Evolutionary conservation across 148 eudicot genomes (phyloP).

Genomic region (Amaranthus palmeri): DNA sequence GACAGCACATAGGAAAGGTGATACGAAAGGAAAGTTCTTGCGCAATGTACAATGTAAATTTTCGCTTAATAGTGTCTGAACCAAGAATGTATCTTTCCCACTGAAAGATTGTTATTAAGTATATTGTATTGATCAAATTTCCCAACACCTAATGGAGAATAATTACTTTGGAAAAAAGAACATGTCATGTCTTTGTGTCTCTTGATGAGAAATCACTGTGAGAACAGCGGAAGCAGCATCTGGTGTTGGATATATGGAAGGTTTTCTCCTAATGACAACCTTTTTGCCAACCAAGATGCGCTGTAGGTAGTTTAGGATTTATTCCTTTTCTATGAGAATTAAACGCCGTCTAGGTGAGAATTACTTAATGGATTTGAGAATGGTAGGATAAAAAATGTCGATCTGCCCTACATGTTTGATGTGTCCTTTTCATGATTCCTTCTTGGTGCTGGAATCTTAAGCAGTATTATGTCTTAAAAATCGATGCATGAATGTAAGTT

Average conservation of each 20-base stretch:
- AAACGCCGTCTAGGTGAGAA: no score
- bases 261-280: conserved; percentile 15
- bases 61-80: no score
- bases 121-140: not conserved
- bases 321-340: conserved; percentile 13
- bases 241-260: conserved; percentile 21
- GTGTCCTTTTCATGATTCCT: conserved; percentile 26
- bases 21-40: no score
- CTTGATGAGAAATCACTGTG: conserved; percentile 5
- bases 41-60: no score
- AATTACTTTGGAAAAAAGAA: conserved; percentile 19
- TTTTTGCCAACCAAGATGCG: conserved; percentile 28
- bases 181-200: conserved; percentile 4
- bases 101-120: no score
- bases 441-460: conserved; percentile 34
- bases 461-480: conserved; percentile 20
- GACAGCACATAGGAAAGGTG: no score
- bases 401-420: conserved; percentile 16
- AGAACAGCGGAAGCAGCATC: conserved; percentile 21
- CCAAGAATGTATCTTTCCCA: no score
- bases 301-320: conserved; percentile 23
- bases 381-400: not conserved
- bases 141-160: not conserved
- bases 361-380: no score
- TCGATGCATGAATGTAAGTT: conserved; percentile 18